Evolutionary conservation across 129 eudicot species (phyloP).

Genomic region (Deinandra increscens): DNA sequence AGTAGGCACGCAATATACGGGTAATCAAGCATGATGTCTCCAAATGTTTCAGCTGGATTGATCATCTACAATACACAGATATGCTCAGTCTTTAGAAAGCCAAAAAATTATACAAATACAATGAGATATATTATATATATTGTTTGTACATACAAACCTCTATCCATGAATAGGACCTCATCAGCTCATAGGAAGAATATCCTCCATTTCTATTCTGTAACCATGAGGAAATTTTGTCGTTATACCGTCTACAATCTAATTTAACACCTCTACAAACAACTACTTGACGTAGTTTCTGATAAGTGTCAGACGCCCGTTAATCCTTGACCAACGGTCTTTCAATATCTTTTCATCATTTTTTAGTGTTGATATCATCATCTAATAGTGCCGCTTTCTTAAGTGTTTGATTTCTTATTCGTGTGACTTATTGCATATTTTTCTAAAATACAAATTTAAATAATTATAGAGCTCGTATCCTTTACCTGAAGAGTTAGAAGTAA

Average conservation of each 20-base stretch:
- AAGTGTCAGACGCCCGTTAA: too few relatives aligned
- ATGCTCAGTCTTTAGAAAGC: neutral
- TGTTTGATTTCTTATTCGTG: too few relatives aligned
- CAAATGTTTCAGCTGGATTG: conserved; percentile 66
- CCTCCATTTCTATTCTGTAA: conserved; percentile 53
- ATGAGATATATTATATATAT: neutral
- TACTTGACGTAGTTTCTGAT: too few relatives aligned
- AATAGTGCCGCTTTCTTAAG: too few relatives aligned
- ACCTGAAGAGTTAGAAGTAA: conserved; percentile 64
- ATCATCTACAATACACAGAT: conserved; percentile 33
- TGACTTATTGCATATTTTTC: too few relatives aligned
- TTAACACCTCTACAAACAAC: too few relatives aligned
- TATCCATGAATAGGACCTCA: conserved; percentile 56
- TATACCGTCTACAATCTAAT: too few relatives aligned
- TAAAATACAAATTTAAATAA: too few relatives aligned
- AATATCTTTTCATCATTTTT: too few relatives aligned
- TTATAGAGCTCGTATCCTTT: neutral
- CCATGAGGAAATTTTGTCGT: neutral
- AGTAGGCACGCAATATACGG: conserved; percentile 36
- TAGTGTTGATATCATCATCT: too few relatives aligned
- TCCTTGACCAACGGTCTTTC: too few relatives aligned
- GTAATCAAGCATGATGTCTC: conserved; percentile 62
- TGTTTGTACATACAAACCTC: conserved; percentile 40
- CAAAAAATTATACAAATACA: neutral
- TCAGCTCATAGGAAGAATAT: conserved; percentile 55